Conservation (phyloP, 2,329 filamentous ascomycete species). For the Curvularia sp. region DNA sequence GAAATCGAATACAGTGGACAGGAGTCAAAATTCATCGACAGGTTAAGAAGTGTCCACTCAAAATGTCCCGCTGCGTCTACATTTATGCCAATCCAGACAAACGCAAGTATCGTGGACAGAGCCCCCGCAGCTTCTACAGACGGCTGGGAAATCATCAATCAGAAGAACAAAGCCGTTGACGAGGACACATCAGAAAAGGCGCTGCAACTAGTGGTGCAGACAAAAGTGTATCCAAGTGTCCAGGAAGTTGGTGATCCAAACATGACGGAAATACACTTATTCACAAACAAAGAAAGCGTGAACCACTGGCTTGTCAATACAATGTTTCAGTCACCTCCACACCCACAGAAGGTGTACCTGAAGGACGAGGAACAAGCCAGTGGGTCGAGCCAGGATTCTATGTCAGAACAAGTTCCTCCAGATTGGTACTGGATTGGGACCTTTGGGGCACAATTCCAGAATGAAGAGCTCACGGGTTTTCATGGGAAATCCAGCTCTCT, state of each 20-base stretch:
- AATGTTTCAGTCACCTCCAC: background rate
- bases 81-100: background rate
- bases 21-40: background rate
- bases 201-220: background rate
- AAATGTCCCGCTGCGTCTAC: background rate
- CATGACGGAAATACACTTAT: background rate
- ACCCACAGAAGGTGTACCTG: background rate
- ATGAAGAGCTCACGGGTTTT: background rate
- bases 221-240: too few species aligned
- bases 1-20: background rate
- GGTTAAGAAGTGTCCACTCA: background rate
- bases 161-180: background rate
- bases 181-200: background rate
- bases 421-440: background rate
- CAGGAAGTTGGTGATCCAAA: background rate
- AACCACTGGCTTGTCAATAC: background rate
- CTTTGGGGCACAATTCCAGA: constrained; percentile 2
- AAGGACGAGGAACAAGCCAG: background rate
- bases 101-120: too few species aligned
- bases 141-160: background rate
- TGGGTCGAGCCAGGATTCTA: background rate
- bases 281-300: background rate
- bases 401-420: background rate
- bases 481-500: too few species aligned
- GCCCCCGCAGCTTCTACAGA: background rate